Evolutionary conservation across 2,329 filamentous ascomycete genomes (phyloP).

Genomic region (Malbranchea zuffiana): DNA sequence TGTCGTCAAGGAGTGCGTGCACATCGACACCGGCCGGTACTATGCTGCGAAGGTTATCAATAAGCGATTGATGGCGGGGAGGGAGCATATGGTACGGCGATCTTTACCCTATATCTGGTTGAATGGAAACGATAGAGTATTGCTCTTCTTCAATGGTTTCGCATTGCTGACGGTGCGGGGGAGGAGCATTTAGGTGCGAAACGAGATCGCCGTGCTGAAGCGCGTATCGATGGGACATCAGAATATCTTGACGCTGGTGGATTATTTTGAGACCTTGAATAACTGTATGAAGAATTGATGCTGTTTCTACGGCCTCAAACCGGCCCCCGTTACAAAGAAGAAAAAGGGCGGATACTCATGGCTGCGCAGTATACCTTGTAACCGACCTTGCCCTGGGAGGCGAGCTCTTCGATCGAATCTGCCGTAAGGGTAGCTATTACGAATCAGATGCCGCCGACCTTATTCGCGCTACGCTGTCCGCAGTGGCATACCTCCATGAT

Average conservation of each 20-base stretch:
- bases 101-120: no score
- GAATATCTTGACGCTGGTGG: conserved; percentile 93
- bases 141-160: no score
- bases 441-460: conserved; percentile 93
- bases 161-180: no score
- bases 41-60: conserved; percentile 99
- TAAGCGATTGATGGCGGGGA: conserved; percentile 91
- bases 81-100: conserved; percentile 83
- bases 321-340: neutral
- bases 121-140: no score
- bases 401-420: conserved; percentile 96
- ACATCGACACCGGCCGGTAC: conserved; percentile 94
- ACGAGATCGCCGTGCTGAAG: conserved; percentile 96
- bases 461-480: conserved; percentile 85
- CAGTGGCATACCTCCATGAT: conserved; percentile 97
- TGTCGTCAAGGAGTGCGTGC: conserved; percentile 96
- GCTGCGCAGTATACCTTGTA: conserved; percentile 67
- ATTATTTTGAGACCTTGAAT: conserved; percentile 99
- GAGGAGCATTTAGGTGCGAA: conserved; percentile 84
- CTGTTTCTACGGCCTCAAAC: neutral
- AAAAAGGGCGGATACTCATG: conserved; percentile 3
- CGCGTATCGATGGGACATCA: conserved; percentile 98
- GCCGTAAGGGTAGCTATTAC: conserved; percentile 96
- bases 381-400: conserved; percentile 93
- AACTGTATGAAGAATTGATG: conserved; percentile 49